phyloP scores from a whole-genome alignment of 306 rosid species.

The Cucurbita maxima region DNA sequence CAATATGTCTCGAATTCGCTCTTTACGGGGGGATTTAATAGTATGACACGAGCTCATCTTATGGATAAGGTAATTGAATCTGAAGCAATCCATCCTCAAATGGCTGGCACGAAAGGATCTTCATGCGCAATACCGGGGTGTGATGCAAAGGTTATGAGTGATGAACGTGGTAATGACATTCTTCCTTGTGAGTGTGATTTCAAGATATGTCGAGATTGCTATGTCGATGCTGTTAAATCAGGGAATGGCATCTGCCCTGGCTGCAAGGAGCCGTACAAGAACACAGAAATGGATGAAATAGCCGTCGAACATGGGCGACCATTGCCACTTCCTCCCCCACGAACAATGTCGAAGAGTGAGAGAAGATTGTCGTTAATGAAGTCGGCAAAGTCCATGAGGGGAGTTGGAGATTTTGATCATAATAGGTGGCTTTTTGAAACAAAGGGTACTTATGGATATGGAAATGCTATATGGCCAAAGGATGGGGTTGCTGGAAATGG shows the following conservation, averaged over 20 bases:
- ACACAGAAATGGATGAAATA: constrained; percentile 53
- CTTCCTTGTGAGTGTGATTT: constrained; percentile 95
- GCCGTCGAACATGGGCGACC: constrained; percentile 45
- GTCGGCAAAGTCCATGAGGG: constrained; percentile 58
- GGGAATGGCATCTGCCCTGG: constrained; percentile 75
- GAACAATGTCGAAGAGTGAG: constrained; percentile 65
- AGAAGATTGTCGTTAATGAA: constrained; percentile 80
- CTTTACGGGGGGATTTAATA: constrained; percentile 85
- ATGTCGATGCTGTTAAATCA: constrained; percentile 57
- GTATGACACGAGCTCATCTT: constrained; percentile 73
- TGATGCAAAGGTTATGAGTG: constrained; percentile 81
- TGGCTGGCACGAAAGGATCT: constrained; percentile 91
- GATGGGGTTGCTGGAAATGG: constrained; percentile 60
- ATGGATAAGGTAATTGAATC: constrained; percentile 91
- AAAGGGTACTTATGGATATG: constrained; percentile 89
- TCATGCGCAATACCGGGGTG: constrained; percentile 79
- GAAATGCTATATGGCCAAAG: constrained; percentile 95
- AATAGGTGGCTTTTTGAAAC: constrained; percentile 89
- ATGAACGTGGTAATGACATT: constrained; percentile 65
- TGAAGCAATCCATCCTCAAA: constrained; percentile 80
- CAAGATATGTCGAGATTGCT: constrained; percentile 89
- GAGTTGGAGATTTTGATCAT: constrained; percentile 63
- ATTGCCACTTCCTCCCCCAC: constrained; percentile 52
- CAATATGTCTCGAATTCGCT: constrained; percentile 79
- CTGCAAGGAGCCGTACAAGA: constrained; percentile 77